These are phyloP conservation scores for Vanrija sp. DNA, from an alignment of 1,284 basidiomycete species.

Conservation along the genomic window DNA sequence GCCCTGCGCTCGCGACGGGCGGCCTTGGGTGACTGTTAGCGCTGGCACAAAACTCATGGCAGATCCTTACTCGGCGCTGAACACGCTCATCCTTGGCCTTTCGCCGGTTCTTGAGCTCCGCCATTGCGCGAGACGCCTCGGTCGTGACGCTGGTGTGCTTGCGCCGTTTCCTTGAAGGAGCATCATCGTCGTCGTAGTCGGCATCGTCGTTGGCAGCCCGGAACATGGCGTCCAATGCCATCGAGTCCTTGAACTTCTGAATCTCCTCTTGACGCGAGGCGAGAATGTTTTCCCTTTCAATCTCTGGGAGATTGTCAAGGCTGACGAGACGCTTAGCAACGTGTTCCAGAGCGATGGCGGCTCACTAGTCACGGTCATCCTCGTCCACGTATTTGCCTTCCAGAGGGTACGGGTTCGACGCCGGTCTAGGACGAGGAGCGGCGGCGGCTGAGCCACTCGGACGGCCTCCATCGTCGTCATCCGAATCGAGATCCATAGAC, in stretches of 20 bases:
- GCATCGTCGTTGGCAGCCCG: slow-evolving; percentile 52
- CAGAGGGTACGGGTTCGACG: slow-evolving; percentile 72
- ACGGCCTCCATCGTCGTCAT: slow-evolving; percentile 26
- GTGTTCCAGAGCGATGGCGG: too few relatives aligned
- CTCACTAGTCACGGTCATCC: slow-evolving; percentile 72
- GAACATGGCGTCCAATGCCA: slow-evolving; percentile 69
- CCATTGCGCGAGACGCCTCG: slow-evolving; percentile 73
- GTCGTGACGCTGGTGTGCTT: slow-evolving; percentile 72
- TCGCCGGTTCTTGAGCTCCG: slow-evolving; percentile 74
- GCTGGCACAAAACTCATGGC: slow-evolving; percentile 26
- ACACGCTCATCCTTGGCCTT: slow-evolving; percentile 55
- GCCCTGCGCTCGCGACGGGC: slow-evolving; percentile 58
- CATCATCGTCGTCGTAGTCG: slow-evolving; percentile 30
- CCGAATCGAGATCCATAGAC: slow-evolving; percentile 39
- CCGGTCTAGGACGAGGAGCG: slow-evolving; percentile 1
- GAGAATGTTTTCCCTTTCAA: slow-evolving; percentile 82
- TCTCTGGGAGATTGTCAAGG: slow-evolving; percentile 72
- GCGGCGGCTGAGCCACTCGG: background rate
- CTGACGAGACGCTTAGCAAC: slow-evolving; percentile 50
- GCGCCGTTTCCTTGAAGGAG: slow-evolving; percentile 53
- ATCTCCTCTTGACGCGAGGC: slow-evolving; percentile 74
- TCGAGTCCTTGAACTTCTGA: slow-evolving; percentile 68
- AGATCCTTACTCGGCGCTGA: slow-evolving; percentile 24
- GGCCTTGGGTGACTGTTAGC: slow-evolving; percentile 22
- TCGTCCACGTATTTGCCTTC: slow-evolving; percentile 87